phyloP scores from a whole-genome alignment of 164 flowering plant genomes.

The Magnolia changhungtana region DNA sequence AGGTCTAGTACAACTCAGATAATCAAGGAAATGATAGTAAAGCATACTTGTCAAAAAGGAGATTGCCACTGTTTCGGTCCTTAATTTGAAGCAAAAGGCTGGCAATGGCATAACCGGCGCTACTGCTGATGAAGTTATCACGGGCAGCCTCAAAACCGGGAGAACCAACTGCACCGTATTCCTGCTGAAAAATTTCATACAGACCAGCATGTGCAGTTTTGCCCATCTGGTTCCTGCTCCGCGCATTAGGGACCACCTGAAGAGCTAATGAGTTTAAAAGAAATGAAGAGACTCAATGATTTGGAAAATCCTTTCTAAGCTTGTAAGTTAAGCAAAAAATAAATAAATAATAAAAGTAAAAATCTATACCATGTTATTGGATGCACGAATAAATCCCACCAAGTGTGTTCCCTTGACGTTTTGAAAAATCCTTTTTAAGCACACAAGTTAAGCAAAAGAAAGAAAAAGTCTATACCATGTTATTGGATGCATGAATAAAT shows the following conservation, averaged over 20 bases:
- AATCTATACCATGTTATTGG: too few relatives aligned
- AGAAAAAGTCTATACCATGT: too few relatives aligned
- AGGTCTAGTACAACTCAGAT: too few relatives aligned
- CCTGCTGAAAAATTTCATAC: conserved; percentile 96
- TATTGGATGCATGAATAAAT: too few relatives aligned
- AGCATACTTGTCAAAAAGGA: conserved; percentile 85
- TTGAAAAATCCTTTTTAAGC: too few relatives aligned
- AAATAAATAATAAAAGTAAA: too few relatives aligned
- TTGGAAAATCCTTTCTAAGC: too few relatives aligned
- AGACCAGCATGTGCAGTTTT: conserved; percentile 97
- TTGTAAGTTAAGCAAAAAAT: too few relatives aligned
- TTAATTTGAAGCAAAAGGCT: conserved; percentile 96
- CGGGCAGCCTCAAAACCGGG: conserved; percentile 92
- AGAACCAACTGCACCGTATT: conserved; percentile 90
- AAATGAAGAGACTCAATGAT: not conserved
- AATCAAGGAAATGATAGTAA: not conserved
- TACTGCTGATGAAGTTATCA: conserved; percentile 85
- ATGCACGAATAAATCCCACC: too few relatives aligned
- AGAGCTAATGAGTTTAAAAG: conserved; percentile 1
- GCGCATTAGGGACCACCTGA: conserved; percentile 91
- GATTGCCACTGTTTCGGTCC: conserved; percentile 98
- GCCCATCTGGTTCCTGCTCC: conserved; percentile 99
- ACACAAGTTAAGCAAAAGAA: too few relatives aligned
- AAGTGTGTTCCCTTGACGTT: too few relatives aligned
- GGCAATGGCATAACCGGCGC: conserved; percentile 99